Evolutionary conservation across 2,329 filamentous ascomycete genomes (phyloP), one percentile per base, ranked within the genome.

Genomic region (Pseudogymnoascus pannorum): DNA sequence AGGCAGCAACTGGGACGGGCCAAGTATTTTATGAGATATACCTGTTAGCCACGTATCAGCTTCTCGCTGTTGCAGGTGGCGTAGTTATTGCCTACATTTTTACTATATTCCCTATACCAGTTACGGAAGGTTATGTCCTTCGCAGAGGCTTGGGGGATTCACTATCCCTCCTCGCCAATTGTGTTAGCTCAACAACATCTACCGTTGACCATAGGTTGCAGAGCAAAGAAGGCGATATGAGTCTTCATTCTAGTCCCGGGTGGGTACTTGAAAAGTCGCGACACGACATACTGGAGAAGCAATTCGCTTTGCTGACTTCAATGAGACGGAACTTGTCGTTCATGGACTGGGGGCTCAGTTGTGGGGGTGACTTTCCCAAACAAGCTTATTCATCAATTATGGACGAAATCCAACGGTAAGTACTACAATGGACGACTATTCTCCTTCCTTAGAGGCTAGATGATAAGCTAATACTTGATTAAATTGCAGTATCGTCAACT

Each of bases 41-140:
- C 68, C 69, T 82, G 14, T 78, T 92, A 0, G 88, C 82, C 0
- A 87, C 87, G 0, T 90, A 90, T 67, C 81, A 88, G 5, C 76
- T 92, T 0, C 87, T 85, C 1, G 82, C 81, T 0, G 86, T 91
- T 5, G 75, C 78, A 0, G 86, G 77, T 1, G 88, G 88, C 61
- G 79, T 88, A 26, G 76, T 82, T 0, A 81, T 91, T 1, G 87
- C 86, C 2, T 91, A 88, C 70, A 77, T 92, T 66, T 92, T 86
- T 85, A 91, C 87, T 0, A 79, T 89, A 61, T 89, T 91, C 69
- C 88, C 88, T 0, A 87, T 81, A 61, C 87, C 88, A 0, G 80
- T 89, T 58, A 87, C 87, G 0, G 88, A 90, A 67, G 84, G 88
- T 61, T 85, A 84, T 1, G 82, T 83, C 63, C 77, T 91, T 4